Evolutionary conservation across 148 eudicot species (phyloP), one percentile per base, ranked within the genome.

Genomic region (Heliosperma pusillum): DNA sequence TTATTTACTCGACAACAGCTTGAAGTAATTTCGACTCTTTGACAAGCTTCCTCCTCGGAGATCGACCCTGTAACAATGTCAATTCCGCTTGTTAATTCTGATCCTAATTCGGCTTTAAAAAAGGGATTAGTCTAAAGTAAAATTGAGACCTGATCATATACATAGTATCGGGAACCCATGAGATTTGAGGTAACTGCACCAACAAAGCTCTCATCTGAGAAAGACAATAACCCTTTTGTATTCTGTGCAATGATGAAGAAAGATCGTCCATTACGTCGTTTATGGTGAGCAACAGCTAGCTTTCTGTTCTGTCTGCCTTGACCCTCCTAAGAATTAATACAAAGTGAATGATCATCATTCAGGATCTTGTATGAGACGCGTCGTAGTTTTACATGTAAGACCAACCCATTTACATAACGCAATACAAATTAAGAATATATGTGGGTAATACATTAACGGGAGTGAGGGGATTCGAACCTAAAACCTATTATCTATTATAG

Each of bases 281-380:
- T 82, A 77, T 90, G 97, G 79, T 84, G 88, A 60, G 96, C 98
- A 25, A 95, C 84, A 10, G 97, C 98, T 44, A 95, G 96, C 72
- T 95, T 92, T 59, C 98, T 83, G 55, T 95, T 87, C 70, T 89
- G 92, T 77, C 98, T 44, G 27, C 98, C 98, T 72, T 92, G 83
- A 10, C 98, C 98, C 85, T 95, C 98, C 98, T 95, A 75, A 22
- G 26, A 45, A 45, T 50, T 50, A 16, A 13, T 12, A 3, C 55
- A 50, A 50, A 50, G 17, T 47, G 16, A 47, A 47, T 36, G 12
- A 47, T 36, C 7, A 36, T 36, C 42, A 36, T 6, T 36, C 8
- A 36, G 42, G 9, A 7, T 36, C 40, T 33, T 5, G 40, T 33
- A 33, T 5, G 40, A 36, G 42, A 36, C 42, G 9, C 7, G 10